phyloP scores from a whole-genome alignment of 176 grass and related monocot species.

The Lolium rigidum region DNA sequence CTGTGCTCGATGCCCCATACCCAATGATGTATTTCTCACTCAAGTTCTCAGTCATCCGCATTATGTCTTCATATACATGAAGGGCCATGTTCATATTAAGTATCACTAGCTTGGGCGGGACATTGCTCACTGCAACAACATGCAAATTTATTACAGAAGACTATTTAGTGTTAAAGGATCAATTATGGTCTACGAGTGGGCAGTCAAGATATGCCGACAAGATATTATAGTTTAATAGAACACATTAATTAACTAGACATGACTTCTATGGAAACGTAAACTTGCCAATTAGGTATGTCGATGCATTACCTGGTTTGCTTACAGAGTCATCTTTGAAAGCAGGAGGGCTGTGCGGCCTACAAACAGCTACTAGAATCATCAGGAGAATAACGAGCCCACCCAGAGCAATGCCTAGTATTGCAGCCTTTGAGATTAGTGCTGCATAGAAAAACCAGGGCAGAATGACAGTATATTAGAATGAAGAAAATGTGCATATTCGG shows the following conservation, averaged over 20 bases:
- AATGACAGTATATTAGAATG: neutral
- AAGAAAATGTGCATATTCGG: conserved; percentile 6
- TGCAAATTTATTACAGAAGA: conserved; percentile 26
- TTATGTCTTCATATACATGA: conserved; percentile 97
- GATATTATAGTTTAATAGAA: conserved; percentile 2
- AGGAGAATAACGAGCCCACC: conserved; percentile 88
- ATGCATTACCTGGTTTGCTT: conserved; percentile 84
- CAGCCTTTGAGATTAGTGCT: conserved; percentile 84
- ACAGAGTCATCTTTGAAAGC: conserved; percentile 73
- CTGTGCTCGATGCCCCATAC: conserved; percentile 95
- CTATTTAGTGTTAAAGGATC: conserved; percentile 28
- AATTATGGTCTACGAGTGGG: neutral
- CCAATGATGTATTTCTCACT: conserved; percentile 99
- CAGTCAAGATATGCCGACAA: neutral
- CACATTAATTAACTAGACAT: neutral
- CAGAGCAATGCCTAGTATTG: conserved; percentile 86
- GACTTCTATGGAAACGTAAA: neutral
- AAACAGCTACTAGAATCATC: conserved; percentile 87
- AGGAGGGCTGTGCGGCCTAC: conserved; percentile 70
- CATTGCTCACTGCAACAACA: conserved; percentile 66
- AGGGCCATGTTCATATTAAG: conserved; percentile 99
- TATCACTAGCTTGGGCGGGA: conserved; percentile 90
- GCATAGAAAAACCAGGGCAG: conserved; percentile 20
- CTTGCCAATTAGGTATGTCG: neutral
- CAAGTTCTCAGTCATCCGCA: conserved; percentile 97